Conservation (phyloP, 2,329 filamentous ascomycete species). For the Thielaviopsis populi region DNA sequence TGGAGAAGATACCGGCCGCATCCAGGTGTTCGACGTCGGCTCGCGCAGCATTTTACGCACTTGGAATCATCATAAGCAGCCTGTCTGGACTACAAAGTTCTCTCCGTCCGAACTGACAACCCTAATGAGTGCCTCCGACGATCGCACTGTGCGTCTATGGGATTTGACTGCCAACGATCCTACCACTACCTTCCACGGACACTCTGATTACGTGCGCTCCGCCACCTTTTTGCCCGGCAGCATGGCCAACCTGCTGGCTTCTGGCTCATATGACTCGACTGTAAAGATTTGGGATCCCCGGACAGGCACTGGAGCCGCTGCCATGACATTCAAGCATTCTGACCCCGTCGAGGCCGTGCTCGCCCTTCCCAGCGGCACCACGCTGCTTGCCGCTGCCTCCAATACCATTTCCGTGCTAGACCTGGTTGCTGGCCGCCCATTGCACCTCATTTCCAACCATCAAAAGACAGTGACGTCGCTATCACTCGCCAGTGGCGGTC, state of each 20-base stretch:
- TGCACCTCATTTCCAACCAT: slow-evolving; percentile 80
- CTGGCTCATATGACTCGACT: slow-evolving; percentile 87
- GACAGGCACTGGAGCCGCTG: slow-evolving; percentile 43
- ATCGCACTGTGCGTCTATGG: slow-evolving; percentile 86
- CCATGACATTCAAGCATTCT: slow-evolving; percentile 92
- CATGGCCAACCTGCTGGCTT: slow-evolving; percentile 62
- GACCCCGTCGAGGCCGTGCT: slow-evolving; percentile 80
- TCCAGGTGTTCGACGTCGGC: slow-evolving; percentile 86
- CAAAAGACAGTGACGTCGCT: slow-evolving; percentile 94
- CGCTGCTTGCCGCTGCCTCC: slow-evolving; percentile 68
- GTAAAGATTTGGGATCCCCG: slow-evolving; percentile 89
- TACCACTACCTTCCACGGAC: slow-evolving; percentile 65
- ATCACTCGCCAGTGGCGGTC: slow-evolving; percentile 63
- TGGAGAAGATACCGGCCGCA: slow-evolving; percentile 77
- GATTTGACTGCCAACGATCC: slow-evolving; percentile 71
- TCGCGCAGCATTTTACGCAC: slow-evolving; percentile 88
- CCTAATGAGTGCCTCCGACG: slow-evolving; percentile 80
- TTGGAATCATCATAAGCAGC: slow-evolving; percentile 87
- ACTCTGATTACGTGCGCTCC: slow-evolving; percentile 81
- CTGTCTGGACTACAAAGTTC: slow-evolving; percentile 84
- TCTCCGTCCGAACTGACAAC: slow-evolving; percentile 77
- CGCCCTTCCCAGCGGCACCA: slow-evolving; percentile 72
- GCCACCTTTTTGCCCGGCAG: slow-evolving; percentile 70
- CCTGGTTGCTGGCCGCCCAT: slow-evolving; percentile 74
- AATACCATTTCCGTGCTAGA: slow-evolving; percentile 85